A percentile compares a stretch with the other conserved stretches of the same genome.
These are phyloP conservation scores for Dacryopinax spathularia DNA, from an alignment of 768 basidiomycete genomes.

Conservation along the genomic window DNA sequence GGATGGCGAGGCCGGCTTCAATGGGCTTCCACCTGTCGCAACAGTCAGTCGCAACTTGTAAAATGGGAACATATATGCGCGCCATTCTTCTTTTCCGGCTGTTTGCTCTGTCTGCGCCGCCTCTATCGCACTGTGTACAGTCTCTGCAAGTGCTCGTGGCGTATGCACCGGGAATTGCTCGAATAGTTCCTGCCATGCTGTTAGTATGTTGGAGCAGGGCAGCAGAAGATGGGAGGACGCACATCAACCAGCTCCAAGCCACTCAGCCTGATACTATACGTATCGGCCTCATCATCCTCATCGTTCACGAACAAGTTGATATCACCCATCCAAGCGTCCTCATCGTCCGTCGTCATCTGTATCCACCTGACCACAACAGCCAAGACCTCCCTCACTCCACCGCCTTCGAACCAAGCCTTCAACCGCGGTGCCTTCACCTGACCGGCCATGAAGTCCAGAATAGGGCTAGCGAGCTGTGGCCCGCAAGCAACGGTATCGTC, in stretches of 20 bases:
- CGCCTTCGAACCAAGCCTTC: constrained; percentile 45
- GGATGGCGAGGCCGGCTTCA: constrained; percentile 67
- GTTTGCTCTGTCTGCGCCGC: constrained; percentile 38
- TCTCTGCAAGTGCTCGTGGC: constrained; percentile 22
- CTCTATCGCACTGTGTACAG: constrained; percentile 44
- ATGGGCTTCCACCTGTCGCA: constrained; percentile 73
- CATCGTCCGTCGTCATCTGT: constrained; percentile 85
- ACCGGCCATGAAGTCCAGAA: constrained; percentile 65
- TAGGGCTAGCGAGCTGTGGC: constrained; percentile 57
- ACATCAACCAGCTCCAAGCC: constrained; percentile 76
- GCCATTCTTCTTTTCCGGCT: constrained; percentile 43
- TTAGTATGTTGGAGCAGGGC: not conserved
- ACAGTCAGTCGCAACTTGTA: not conserved
- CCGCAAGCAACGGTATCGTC: constrained; percentile 49
- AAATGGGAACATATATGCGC: not conserved
- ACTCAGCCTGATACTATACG: constrained; percentile 69
- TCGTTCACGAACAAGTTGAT: constrained; percentile 88
- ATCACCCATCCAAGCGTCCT: constrained; percentile 79
- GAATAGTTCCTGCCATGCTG: constrained; percentile 19
- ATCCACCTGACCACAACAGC: constrained; percentile 48
- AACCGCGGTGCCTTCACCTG: constrained; percentile 49
- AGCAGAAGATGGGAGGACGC: constrained; percentile 10
- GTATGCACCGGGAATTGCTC: constrained; percentile 23
- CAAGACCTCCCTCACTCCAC: constrained; percentile 27
- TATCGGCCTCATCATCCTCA: constrained; percentile 79